These are phyloP conservation scores for Sugiyamaella lignohabitans DNA, from an alignment of 805 yeast species.

Conservation along the genomic window DNA sequence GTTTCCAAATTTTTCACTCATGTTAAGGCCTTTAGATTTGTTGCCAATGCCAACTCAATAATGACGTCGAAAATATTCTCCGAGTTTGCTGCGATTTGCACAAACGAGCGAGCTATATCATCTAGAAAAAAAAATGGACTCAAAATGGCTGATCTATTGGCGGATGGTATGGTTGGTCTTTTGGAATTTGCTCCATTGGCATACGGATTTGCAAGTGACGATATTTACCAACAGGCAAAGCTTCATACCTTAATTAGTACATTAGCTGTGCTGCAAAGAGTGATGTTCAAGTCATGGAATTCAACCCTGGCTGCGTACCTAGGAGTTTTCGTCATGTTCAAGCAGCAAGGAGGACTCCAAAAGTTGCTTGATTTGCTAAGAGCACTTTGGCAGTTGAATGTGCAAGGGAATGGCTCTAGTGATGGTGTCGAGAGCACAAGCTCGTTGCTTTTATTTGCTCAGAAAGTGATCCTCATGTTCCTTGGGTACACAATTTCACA, in stretches of 20 bases:
- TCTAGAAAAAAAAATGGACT: slow-evolving; percentile 24
- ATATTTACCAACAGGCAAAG: slow-evolving; percentile 2
- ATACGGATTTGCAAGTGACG: slow-evolving; percentile 9
- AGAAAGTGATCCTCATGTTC: slow-evolving; percentile 23
- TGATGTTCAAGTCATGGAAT: slow-evolving; percentile 16
- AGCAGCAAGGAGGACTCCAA: slow-evolving; percentile 27
- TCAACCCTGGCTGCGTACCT: slow-evolving; percentile 11
- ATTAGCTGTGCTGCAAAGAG: slow-evolving; percentile 13
- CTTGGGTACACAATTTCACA: slow-evolving; percentile 20
- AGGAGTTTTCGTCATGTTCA: slow-evolving; percentile 26
- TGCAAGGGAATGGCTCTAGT: slow-evolving; percentile 6
- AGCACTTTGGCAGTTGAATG: slow-evolving; percentile 17
- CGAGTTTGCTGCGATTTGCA: slow-evolving; percentile 18
- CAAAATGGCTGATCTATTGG: slow-evolving; percentile 24
- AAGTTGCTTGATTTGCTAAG: slow-evolving; percentile 20
- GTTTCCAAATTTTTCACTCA: slow-evolving; percentile 8
- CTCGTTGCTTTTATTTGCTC: slow-evolving; percentile 1
- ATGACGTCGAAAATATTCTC: slow-evolving; percentile 15
- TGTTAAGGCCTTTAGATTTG: slow-evolving; percentile 17
- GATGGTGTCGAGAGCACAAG: neutral
- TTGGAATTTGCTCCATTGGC: slow-evolving; percentile 14
- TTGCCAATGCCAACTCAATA: slow-evolving; percentile 10
- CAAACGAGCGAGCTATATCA: slow-evolving; percentile 17
- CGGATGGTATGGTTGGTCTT: slow-evolving; percentile 18
- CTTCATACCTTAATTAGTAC: slow-evolving; percentile 15